phyloP scores from a whole-genome alignment of 495 filamentous ascomycete species.

The Aspergillus ellipticus region DNA sequence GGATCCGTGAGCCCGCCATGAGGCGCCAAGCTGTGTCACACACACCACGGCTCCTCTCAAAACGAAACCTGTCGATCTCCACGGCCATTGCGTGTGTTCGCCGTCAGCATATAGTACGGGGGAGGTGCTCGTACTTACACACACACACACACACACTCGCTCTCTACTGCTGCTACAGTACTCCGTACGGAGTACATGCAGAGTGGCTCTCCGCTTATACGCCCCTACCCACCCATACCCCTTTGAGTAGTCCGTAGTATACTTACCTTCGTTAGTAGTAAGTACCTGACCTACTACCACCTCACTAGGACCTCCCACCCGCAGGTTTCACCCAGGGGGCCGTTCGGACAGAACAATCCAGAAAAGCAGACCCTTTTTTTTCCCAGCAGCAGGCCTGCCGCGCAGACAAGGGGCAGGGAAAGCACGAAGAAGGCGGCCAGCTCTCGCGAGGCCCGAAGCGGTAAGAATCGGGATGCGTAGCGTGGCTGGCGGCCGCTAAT shows the following conservation, averaged over 20 bases:
- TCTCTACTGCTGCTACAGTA: too few relatives aligned
- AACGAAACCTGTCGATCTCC: not conserved
- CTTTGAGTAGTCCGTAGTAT: too few relatives aligned
- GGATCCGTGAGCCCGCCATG: not conserved
- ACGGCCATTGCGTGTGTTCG: not conserved
- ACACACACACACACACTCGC: too few relatives aligned
- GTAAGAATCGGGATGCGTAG: conserved; percentile 7
- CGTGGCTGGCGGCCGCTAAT: conserved; percentile 14
- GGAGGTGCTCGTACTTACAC: too few relatives aligned
- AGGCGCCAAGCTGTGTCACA: not conserved
- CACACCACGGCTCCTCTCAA: not conserved
- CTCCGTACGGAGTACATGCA: too few relatives aligned
- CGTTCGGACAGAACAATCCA: conserved; percentile 13
- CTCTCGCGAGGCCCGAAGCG: conserved; percentile 1
- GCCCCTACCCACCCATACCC: too few relatives aligned
- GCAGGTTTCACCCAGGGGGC: not conserved
- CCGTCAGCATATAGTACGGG: not conserved
- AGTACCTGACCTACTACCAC: too few relatives aligned
- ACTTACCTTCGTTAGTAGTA: too few relatives aligned
- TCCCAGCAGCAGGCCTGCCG: not conserved
- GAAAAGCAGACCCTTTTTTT: conserved; percentile 10
- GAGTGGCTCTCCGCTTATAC: too few relatives aligned
- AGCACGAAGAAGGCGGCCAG: not conserved
- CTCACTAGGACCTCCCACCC: too few relatives aligned
- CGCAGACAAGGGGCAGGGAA: not conserved